These are phyloP conservation scores for Phytophthora nicotianae DNA, from an alignment of 352 stramenopile species.

Conservation along the genomic window DNA sequence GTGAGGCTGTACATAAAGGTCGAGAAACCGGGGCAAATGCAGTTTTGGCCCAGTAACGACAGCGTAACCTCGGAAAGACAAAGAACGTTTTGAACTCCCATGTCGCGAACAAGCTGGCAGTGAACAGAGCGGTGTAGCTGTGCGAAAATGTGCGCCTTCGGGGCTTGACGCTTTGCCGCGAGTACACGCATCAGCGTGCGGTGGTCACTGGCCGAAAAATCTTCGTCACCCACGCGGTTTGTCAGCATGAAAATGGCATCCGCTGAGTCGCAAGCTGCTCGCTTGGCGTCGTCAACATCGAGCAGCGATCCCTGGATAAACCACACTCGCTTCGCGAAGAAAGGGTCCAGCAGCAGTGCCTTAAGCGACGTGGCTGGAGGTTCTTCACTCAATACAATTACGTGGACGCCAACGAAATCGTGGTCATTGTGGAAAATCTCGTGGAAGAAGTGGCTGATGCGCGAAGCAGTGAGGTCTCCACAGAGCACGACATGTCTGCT, in stretches of 20 bases:
- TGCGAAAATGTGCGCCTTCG: constrained; percentile 55
- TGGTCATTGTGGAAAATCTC: constrained; percentile 90
- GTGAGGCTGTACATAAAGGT: constrained; percentile 90
- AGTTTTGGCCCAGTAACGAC: constrained; percentile 86
- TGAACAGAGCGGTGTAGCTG: constrained; percentile 84
- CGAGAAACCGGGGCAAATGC: constrained; percentile 84
- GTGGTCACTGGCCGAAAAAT: constrained; percentile 76
- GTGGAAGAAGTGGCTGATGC: constrained; percentile 87
- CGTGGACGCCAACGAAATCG: constrained; percentile 79
- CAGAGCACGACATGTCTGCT: constrained; percentile 84
- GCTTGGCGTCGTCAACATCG: constrained; percentile 78
- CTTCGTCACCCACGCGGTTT: constrained; percentile 63
- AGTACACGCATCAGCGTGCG: constrained; percentile 83
- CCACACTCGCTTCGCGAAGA: constrained; percentile 84
- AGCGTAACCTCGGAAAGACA: constrained; percentile 84
- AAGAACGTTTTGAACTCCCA: constrained; percentile 78
- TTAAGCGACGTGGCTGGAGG: constrained; percentile 76
- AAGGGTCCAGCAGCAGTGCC: constrained; percentile 80
- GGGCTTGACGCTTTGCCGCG: constrained; percentile 69
- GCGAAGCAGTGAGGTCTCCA: constrained; percentile 78
- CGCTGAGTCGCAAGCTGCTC: constrained; percentile 62
- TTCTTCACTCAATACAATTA: constrained; percentile 80
- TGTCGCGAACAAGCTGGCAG: constrained; percentile 72
- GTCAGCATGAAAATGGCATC: constrained; percentile 85
- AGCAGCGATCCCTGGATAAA: constrained; percentile 85